Conservation (phyloP, 257 asterid genomes). For the Fraxinus cuspidata region DNA sequence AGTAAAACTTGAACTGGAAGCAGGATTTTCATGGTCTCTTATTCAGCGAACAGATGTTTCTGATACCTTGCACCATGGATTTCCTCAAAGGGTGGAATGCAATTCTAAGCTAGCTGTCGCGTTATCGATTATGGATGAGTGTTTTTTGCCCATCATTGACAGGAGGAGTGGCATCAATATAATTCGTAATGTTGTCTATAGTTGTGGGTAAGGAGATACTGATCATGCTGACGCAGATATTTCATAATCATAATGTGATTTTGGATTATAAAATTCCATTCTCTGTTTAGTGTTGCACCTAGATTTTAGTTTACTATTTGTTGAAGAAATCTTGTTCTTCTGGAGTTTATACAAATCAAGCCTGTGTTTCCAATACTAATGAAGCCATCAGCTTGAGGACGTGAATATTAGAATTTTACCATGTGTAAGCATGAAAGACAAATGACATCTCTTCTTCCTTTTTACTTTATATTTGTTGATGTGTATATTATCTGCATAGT, state of each 20-base stretch:
- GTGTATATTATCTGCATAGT: neutral
- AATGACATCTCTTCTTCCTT: neutral
- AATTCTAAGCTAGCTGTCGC: constrained; percentile 96
- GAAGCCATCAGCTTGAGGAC: neutral
- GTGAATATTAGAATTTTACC: neutral
- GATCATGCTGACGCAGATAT: constrained; percentile 13
- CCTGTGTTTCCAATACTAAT: neutral
- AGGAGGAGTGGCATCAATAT: constrained; percentile 86
- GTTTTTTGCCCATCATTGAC: constrained; percentile 89
- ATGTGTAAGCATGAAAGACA: neutral
- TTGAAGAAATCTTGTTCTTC: constrained; percentile 2
- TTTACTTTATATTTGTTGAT: neutral
- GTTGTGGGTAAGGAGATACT: constrained; percentile 78
- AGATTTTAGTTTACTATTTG: neutral
- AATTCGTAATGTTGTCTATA: constrained; percentile 75
- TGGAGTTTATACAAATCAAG: constrained; percentile 1
- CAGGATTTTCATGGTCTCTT: constrained; percentile 93
- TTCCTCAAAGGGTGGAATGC: constrained; percentile 83
- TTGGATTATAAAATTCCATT: constrained; percentile 3
- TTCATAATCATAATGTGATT: neutral
- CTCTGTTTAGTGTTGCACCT: constrained; percentile 10
- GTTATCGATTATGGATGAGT: constrained; percentile 85
- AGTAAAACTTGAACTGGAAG: constrained; percentile 78
- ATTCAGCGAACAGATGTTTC: constrained; percentile 70
- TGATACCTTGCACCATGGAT: constrained; percentile 47